These are phyloP conservation scores for Mortierella sp. DNA, from an alignment of 371 early-diverging fungal species.

Conservation along the genomic window DNA sequence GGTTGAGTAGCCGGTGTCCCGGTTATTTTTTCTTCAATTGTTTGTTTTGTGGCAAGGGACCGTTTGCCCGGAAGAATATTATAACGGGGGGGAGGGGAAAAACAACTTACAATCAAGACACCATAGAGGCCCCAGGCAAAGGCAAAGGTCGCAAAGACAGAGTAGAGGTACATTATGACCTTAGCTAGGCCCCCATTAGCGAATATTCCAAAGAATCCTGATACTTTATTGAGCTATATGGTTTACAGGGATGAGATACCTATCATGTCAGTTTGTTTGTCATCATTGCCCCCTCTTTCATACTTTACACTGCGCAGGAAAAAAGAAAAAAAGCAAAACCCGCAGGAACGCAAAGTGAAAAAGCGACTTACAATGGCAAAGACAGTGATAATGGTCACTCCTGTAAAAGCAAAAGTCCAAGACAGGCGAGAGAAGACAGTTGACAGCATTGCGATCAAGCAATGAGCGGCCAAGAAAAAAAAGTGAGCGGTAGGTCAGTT, in stretches of 20 bases:
- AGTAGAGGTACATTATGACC: constrained; percentile 51
- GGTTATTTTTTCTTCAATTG: background rate
- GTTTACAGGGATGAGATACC: background rate
- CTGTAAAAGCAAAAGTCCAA: constrained; percentile 5
- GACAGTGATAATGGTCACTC: constrained; percentile 53
- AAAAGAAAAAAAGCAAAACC: background rate
- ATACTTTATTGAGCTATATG: constrained; percentile 50
- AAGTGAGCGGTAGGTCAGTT: constrained; percentile 5
- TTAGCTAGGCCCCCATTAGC: constrained; percentile 47
- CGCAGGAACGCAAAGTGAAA: background rate
- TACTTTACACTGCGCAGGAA: constrained; percentile 17
- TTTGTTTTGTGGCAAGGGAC: background rate
- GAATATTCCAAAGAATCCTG: constrained; percentile 58
- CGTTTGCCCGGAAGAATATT: background rate
- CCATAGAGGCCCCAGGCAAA: constrained; percentile 57
- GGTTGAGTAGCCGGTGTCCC: background rate
- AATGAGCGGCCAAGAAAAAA: background rate
- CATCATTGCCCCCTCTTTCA: background rate
- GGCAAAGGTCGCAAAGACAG: constrained; percentile 53
- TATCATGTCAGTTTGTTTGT: constrained; percentile 1
- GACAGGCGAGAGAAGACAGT: background rate
- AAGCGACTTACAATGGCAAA: constrained; percentile 51
- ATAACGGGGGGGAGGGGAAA: background rate
- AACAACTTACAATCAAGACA: constrained; percentile 43
- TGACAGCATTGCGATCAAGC: background rate